Conservation (phyloP, 495 filamentous ascomycete species). For the Lasiosphaeria miniovina region DNA sequence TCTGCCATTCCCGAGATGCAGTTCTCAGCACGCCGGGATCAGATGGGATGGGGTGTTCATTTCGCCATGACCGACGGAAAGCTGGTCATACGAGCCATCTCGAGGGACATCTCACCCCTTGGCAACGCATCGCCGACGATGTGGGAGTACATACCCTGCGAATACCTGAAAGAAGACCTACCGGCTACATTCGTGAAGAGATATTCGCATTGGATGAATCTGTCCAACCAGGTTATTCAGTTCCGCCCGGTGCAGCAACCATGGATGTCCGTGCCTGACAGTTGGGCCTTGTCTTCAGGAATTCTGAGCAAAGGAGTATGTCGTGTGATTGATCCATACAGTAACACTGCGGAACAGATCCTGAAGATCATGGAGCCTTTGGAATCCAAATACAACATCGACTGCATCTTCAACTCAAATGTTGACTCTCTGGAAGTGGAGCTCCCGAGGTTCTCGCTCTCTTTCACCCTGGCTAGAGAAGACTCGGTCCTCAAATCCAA, state of each 20-base stretch:
- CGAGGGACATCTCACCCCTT: not conserved
- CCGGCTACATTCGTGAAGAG: not conserved
- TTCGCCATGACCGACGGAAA: constrained; percentile 10
- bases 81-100: constrained; percentile 17
- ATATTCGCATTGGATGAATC: constrained; percentile 8
- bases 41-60: constrained; percentile 20
- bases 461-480: constrained; percentile 9
- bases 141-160: constrained; percentile 16
- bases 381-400: constrained; percentile 2
- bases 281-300: not conserved
- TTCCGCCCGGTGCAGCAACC: not conserved
- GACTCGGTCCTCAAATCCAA: constrained; percentile 15
- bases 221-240: not conserved
- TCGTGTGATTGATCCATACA: not conserved
- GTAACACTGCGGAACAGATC: not conserved
- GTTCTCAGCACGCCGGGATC: constrained; percentile 33
- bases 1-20: constrained; percentile 44
- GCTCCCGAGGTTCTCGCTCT: constrained; percentile 13
- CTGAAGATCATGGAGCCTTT: constrained; percentile 4
- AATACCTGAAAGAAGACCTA: not conserved
- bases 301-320: not conserved
- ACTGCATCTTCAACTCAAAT: constrained; percentile 10
- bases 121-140: constrained; percentile 20
- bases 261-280: not conserved
- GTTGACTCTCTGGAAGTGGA: not conserved